Conservation (phyloP, 805 yeast genomes). For the Kluyveromyces aestuarii region DNA sequence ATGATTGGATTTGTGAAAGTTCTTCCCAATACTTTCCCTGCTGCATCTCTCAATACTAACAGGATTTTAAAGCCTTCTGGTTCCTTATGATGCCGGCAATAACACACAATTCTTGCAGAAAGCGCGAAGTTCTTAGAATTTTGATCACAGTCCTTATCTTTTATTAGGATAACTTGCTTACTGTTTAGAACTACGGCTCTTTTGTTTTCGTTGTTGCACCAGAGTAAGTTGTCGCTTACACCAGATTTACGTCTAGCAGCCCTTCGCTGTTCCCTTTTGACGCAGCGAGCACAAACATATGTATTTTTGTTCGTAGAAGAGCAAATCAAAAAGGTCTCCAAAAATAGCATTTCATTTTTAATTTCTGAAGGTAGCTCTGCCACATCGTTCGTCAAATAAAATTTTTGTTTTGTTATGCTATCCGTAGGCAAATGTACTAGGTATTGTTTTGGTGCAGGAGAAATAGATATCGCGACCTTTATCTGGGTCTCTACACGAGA, state of each 20-base stretch:
- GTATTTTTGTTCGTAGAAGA: constrained; percentile 47
- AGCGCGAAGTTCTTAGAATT: constrained; percentile 35
- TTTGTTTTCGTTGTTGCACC: constrained; percentile 65
- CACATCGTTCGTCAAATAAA: constrained; percentile 47
- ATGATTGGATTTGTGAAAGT: constrained; percentile 65
- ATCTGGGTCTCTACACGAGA: constrained; percentile 96
- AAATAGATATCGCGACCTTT: constrained; percentile 56
- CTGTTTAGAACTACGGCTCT: constrained; percentile 88
- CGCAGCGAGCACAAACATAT: constrained; percentile 79
- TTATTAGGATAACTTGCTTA: constrained; percentile 63
- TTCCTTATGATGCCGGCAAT: constrained; percentile 92
- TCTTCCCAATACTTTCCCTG: constrained; percentile 60
- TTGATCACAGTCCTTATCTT: constrained; percentile 15
- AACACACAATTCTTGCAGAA: constrained; percentile 79
- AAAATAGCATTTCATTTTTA: constrained; percentile 45
- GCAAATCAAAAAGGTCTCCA: constrained; percentile 76
- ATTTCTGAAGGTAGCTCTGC: constrained; percentile 36
- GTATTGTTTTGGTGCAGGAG: constrained; percentile 70
- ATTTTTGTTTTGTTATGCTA: constrained; percentile 78
- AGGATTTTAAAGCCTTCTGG: constrained; percentile 73
- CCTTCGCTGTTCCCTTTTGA: constrained; percentile 86
- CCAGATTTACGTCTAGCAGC: constrained; percentile 87
- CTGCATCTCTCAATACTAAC: constrained; percentile 53
- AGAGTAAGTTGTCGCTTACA: constrained; percentile 63
- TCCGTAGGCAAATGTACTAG: constrained; percentile 78